Evolutionary conservation across 1,284 basidiomycete genomes (phyloP).

Genomic region (Phlebopus sp.): DNA sequence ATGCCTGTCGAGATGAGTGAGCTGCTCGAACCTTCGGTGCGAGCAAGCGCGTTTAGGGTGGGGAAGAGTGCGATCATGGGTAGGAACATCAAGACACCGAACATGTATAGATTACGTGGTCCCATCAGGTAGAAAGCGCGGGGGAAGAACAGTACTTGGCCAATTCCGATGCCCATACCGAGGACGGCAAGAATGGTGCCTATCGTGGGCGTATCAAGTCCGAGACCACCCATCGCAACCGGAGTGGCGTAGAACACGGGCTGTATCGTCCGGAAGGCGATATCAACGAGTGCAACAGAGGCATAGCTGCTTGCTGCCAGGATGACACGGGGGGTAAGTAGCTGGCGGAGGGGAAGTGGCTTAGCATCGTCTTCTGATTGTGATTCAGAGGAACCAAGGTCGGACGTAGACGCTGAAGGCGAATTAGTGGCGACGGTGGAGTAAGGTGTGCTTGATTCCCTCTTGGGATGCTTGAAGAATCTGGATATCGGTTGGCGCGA

Average conservation of each 20-base stretch:
- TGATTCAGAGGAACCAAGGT: conserved; percentile 1
- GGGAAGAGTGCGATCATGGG: conserved; percentile 30
- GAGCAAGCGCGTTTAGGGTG: conserved; percentile 26
- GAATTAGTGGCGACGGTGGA: conserved; percentile 14
- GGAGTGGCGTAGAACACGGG: conserved; percentile 36
- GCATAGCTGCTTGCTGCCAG: conserved; percentile 40
- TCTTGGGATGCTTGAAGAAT: neutral
- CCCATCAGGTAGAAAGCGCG: conserved; percentile 29
- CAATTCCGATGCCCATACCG: conserved; percentile 9
- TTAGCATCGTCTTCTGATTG: conserved; percentile 6
- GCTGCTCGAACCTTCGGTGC: conserved; percentile 16
- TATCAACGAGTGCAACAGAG: conserved; percentile 38
- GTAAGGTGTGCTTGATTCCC: conserved; percentile 23
- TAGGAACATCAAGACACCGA: conserved; percentile 24
- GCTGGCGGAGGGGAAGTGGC: conserved; percentile 28
- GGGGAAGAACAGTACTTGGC: conserved; percentile 27
- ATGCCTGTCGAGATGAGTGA: conserved; percentile 28
- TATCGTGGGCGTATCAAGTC: conserved; percentile 5
- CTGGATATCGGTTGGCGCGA: neutral
- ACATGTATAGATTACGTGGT: conserved; percentile 26
- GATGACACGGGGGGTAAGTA: conserved; percentile 33
- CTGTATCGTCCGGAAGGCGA: conserved; percentile 39
- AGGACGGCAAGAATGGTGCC: conserved; percentile 6
- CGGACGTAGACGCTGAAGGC: conserved; percentile 17
- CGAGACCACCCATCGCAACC: conserved; percentile 8